Evolutionary conservation across 148 eudicot genomes (phyloP), one percentile per base, ranked within the genome.

Genomic region (Silene uniflora): DNA sequence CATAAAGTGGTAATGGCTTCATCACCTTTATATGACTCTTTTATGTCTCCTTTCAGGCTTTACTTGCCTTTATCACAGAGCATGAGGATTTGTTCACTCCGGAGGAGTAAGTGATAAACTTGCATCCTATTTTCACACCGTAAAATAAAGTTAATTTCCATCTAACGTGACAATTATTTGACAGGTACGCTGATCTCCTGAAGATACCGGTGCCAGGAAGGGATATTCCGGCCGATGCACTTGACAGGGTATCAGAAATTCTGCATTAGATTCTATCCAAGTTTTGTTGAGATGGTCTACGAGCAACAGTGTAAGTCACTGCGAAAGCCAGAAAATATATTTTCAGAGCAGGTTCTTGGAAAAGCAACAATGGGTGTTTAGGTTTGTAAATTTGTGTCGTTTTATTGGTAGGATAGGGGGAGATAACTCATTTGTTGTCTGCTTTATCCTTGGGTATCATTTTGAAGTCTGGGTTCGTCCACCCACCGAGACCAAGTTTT

Each of bases 31-130:
- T 7, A 21, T 76, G 69, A 44, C 67, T 16, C 6, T 46, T 49
- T 70, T 46, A 35, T 56, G 54, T 61, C 63, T 59, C 64, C n/a
- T 55, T 81, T 73, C 91, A 95, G 98, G 97, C 98, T 65, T 83
- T 94, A 79, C 89, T 92, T 77, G 97, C 98, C 67, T 95, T 95
- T 80, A 87, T 95, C 75, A 75, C 84, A 21, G 98, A 95, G 82
- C 98, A 95, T 22, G 89, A 86, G 62, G 49, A 84, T 71, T 83
- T 90, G 77, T 95, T 92, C 85, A 85, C 88, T 47, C 81, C 87
- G 72, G 81, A 84, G 71, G 98, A 95, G 97, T 95, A 82, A 91
- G 98, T 88, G 71, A 10, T 66, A 72, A 35, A 19, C 64, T 61
- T 18, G 69, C 55, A 64, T 65, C 25, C 70, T 77, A 77, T 10